Percentiles rank a stretch among this genome's conserved stretches.
Evolutionary conservation across 208 protist species (phyloP).

Genomic region (Lotmaria passim): DNA sequence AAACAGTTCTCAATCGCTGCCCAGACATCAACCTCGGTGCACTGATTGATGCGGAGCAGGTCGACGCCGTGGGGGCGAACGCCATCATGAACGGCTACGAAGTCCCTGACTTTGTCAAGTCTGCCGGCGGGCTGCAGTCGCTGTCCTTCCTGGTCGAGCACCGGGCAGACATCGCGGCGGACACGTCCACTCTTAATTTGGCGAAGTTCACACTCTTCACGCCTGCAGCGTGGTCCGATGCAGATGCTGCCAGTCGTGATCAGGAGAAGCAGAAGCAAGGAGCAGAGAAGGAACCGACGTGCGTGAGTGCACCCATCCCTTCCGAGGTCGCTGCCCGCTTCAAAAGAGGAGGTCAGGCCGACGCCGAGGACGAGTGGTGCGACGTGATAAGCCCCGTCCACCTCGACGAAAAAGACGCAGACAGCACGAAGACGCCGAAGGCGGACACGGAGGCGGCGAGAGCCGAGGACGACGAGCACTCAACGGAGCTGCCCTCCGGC

Average conservation of each 20-base stretch:
- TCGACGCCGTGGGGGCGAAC: not conserved
- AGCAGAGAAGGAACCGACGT: not conserved
- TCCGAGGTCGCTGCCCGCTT: not conserved
- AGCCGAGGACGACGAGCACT: not conserved
- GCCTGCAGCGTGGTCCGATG: not conserved
- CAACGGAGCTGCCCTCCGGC: slow-evolving; percentile 1
- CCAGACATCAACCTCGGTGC: not conserved
- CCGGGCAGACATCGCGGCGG: slow-evolving; percentile 3
- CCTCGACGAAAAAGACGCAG: not conserved
- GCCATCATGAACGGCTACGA: slow-evolving; percentile 12
- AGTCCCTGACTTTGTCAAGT: slow-evolving; percentile 7
- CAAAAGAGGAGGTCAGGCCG: not conserved
- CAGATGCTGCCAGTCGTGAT: not conserved
- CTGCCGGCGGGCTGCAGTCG: slow-evolving; percentile 14
- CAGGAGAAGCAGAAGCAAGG: not conserved
- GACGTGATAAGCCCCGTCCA: not conserved
- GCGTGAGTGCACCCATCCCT: slow-evolving; percentile 4
- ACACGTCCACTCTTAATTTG: not conserved
- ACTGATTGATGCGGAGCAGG: not conserved
- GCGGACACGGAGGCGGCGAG: not conserved
- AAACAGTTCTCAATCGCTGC: no score
- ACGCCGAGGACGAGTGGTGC: slow-evolving; percentile 7
- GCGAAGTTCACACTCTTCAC: not conserved
- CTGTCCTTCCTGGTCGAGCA: slow-evolving; percentile 5
- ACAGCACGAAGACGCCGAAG: not conserved